Percentiles rank a stretch among this genome's conserved stretches.
phyloP scores from a whole-genome alignment of 352 stramenopile genomes.

The Phytophthora nicotianae region DNA sequence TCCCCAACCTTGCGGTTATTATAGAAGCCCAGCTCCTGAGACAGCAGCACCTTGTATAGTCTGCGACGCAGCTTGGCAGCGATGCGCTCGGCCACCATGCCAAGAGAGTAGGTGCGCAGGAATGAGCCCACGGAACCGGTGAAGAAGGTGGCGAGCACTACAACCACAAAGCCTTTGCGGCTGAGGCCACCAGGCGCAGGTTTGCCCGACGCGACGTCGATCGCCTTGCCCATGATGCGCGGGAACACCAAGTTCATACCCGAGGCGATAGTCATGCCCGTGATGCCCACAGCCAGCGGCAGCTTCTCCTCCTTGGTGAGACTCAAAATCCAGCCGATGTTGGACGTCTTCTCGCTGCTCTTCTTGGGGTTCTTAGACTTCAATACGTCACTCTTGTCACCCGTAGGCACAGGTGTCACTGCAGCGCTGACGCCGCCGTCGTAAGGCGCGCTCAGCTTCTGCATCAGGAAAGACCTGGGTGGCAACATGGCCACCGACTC shows the following conservation, averaged over 20 bases:
- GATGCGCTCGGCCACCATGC: conserved; percentile 88
- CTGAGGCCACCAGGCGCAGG: conserved; percentile 72
- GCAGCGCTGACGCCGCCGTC: conserved; percentile 25
- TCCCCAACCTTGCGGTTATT: conserved; percentile 83
- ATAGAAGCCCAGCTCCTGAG: conserved; percentile 88
- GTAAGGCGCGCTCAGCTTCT: conserved; percentile 57
- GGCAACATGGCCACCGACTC: conserved; percentile 48
- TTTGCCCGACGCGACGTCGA: conserved; percentile 84
- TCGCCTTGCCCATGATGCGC: conserved; percentile 88
- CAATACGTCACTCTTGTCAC: not conserved
- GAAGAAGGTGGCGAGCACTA: conserved; percentile 86
- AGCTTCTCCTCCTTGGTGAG: conserved; percentile 75
- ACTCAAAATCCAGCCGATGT: conserved; percentile 67
- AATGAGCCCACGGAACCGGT: conserved; percentile 87
- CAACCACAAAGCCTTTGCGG: conserved; percentile 85
- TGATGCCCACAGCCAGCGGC: conserved; percentile 66
- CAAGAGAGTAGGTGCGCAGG: conserved; percentile 88
- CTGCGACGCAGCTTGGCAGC: conserved; percentile 76
- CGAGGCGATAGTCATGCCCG: conserved; percentile 85
- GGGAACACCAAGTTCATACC: conserved; percentile 91
- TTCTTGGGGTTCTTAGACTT: conserved; percentile 16
- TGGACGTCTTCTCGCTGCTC: conserved; percentile 33
- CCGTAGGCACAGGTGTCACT: not conserved
- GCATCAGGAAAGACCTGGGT: conserved; percentile 72
- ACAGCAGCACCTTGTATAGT: conserved; percentile 78